Evolutionary conservation across 495 filamentous ascomycete genomes (phyloP), one percentile per base, ranked within the genome.

Genomic region (Podospora sp.): DNA sequence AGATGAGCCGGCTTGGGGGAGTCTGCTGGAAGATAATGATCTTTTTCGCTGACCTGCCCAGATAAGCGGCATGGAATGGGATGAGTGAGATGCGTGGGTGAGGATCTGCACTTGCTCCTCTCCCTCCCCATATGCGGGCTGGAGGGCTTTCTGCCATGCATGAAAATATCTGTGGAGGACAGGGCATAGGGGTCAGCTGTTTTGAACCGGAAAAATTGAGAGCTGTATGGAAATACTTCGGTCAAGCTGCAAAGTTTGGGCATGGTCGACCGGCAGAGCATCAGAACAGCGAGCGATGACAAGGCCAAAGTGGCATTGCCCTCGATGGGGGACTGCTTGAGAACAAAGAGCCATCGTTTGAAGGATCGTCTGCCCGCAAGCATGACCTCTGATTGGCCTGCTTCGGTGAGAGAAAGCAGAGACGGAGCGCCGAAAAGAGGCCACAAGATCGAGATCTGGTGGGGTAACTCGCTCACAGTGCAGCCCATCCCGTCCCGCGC

Each of bases 391-490:
- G 40, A 46, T 46, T 46, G 40, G 40, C 4, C 40, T 46, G 40
- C 40, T 6, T 46, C 40, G 40, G 29, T 33, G 29, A 33, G 29
- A 33, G 29, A 33, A 33, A 33, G 29, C 40, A 46, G 40, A 46
- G 40, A 26, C 21, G 24, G 52, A 55, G 22, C 9, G 9, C 7
- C 21, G n/a, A 33, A 27, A n/a, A n/a, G 24, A 59, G 56, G 26
- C 56, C 24, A 33, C 56, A 33, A 33, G 56, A 59, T 59, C 56
- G 56, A 59, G 56, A 59, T 59, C 56, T 59, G 56, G 56, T 59
- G 56, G 56, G 56, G 56, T 27, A 55, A 26, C 52, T 46, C 40
- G 40, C 40, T 46, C 40, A n/a, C n/a, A 46, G 40, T 14, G 11
- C 20, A 55, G 8, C 6, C 21, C 52, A 24, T 26, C 52, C n/a